Conservation (phyloP, 768 basidiomycete genomes). For the Amanita subjunquillea region DNA sequence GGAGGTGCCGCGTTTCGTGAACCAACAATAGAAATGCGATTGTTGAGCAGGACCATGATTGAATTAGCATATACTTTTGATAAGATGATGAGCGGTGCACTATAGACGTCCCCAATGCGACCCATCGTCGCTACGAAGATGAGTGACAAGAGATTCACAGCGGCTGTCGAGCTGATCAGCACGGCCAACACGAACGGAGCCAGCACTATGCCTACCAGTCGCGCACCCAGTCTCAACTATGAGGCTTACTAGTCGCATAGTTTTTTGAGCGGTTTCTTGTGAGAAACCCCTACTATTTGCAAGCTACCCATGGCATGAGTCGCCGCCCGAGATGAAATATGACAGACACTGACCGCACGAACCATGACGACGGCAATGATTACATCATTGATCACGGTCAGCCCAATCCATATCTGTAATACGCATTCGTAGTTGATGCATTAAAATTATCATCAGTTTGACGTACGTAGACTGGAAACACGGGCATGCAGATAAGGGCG, state of each 20-base stretch:
- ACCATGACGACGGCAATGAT: slow-evolving; percentile 20
- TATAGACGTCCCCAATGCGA: slow-evolving; percentile 15
- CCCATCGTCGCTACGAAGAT: slow-evolving; percentile 19
- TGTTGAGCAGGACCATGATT: slow-evolving; percentile 22
- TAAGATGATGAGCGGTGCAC: slow-evolving; percentile 22
- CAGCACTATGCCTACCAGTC: slow-evolving; percentile 14
- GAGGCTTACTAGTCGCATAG: slow-evolving; percentile 20
- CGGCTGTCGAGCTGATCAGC: slow-evolving; percentile 11
- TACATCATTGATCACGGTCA: slow-evolving; percentile 20
- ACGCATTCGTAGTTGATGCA: neutral
- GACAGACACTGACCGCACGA: slow-evolving; percentile 16
- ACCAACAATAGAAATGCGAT: slow-evolving; percentile 16
- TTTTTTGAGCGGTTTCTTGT: slow-evolving; percentile 14
- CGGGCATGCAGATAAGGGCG: neutral
- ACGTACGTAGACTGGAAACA: neutral
- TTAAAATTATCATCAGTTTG: neutral
- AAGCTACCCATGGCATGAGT: slow-evolving; percentile 6
- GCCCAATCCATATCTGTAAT: slow-evolving; percentile 20
- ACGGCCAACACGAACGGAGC: neutral
- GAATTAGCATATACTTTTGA: slow-evolving; percentile 25
- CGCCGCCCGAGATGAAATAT: neutral
- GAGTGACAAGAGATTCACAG: slow-evolving; percentile 18
- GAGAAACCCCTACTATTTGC: slow-evolving; percentile 16
- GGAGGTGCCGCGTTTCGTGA: neutral
- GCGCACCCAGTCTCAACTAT: slow-evolving; percentile 24